Conservation (phyloP, 495 filamentous ascomycete genomes). For the Neurospora sp. region DNA sequence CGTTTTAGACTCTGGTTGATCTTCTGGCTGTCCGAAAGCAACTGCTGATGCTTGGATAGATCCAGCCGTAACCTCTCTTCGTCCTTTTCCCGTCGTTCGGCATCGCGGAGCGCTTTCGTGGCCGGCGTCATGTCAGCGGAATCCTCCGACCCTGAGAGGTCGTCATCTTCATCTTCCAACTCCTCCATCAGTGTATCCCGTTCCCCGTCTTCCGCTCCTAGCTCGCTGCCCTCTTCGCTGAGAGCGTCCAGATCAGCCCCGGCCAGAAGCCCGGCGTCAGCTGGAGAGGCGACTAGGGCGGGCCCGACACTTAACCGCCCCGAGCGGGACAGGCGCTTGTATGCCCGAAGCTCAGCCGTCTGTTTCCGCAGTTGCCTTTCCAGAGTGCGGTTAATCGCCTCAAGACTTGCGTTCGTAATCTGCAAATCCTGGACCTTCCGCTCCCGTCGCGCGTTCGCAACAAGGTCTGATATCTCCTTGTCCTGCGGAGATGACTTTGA, state of each 20-base stretch:
- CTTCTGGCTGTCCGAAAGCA: slow-evolving; percentile 80
- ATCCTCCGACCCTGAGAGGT: slow-evolving; percentile 29
- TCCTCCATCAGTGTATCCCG: slow-evolving; percentile 3
- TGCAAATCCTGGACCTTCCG: slow-evolving; percentile 96
- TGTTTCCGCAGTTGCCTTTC: slow-evolving; percentile 89
- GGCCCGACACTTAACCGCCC: slow-evolving; percentile 50
- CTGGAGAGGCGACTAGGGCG: not conserved
- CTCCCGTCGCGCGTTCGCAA: slow-evolving; percentile 78
- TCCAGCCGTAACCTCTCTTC: slow-evolving; percentile 73
- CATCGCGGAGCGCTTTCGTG: slow-evolving; percentile 33
- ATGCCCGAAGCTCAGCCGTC: slow-evolving; percentile 76
- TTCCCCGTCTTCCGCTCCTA: slow-evolving; percentile 31
- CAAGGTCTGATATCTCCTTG: slow-evolving; percentile 54
- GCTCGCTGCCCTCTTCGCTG: slow-evolving; percentile 37
- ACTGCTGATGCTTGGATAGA: slow-evolving; percentile 75
- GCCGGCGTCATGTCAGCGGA: slow-evolving; percentile 39
- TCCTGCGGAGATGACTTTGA: slow-evolving; percentile 36
- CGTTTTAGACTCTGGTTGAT: slow-evolving; percentile 88
- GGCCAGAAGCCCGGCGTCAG: slow-evolving; percentile 17
- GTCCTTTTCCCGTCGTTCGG: slow-evolving; percentile 47
- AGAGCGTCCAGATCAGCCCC: slow-evolving; percentile 38
- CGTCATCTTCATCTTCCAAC: slow-evolving; percentile 30
- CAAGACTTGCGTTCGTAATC: slow-evolving; percentile 90
- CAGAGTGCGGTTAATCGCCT: slow-evolving; percentile 92
- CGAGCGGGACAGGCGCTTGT: slow-evolving; percentile 66